phyloP scores from a whole-genome alignment of 1,284 basidiomycete species.

The Irpex rosettiformis region DNA sequence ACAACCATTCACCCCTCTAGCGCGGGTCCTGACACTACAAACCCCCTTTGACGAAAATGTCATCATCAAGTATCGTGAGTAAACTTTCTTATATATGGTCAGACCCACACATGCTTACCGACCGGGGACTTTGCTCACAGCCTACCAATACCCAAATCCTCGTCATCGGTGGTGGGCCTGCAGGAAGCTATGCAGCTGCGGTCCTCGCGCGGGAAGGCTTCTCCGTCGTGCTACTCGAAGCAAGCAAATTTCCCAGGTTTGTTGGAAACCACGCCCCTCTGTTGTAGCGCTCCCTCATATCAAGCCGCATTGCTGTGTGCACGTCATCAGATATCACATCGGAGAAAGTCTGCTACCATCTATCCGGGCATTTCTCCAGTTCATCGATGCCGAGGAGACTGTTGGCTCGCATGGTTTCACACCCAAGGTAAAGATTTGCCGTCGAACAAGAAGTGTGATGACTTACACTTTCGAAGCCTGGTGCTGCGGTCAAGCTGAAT shows the following conservation, averaged over 20 bases:
- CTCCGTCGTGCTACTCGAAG: slow-evolving; percentile 60
- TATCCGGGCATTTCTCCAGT: slow-evolving; percentile 28
- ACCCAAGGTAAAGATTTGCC: slow-evolving; percentile 26
- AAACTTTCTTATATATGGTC: not conserved
- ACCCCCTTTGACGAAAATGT: not conserved
- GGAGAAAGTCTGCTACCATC: slow-evolving; percentile 34
- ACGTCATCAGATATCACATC: slow-evolving; percentile 28
- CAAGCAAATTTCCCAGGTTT: slow-evolving; percentile 59
- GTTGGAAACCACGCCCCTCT: not conserved
- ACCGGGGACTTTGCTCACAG: not conserved
- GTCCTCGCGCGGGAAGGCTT: slow-evolving; percentile 64
- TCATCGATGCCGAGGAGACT: slow-evolving; percentile 30
- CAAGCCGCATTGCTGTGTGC: too few species aligned
- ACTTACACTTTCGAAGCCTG: slow-evolving; percentile 23
- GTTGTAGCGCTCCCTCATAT: not conserved
- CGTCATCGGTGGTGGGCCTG: slow-evolving; percentile 53
- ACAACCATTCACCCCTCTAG: not conserved
- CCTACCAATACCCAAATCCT: slow-evolving; percentile 29
- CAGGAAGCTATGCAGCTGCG: slow-evolving; percentile 63
- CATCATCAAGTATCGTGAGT: not conserved
- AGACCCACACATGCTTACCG: not conserved
- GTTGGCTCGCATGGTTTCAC: slow-evolving; percentile 27
- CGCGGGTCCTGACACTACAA: not conserved
- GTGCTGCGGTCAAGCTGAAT: slow-evolving; percentile 33
- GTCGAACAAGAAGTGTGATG: not conserved